Evolutionary conservation across 257 asterid species (phyloP).

Genomic region (Lavandula angustifolia): DNA sequence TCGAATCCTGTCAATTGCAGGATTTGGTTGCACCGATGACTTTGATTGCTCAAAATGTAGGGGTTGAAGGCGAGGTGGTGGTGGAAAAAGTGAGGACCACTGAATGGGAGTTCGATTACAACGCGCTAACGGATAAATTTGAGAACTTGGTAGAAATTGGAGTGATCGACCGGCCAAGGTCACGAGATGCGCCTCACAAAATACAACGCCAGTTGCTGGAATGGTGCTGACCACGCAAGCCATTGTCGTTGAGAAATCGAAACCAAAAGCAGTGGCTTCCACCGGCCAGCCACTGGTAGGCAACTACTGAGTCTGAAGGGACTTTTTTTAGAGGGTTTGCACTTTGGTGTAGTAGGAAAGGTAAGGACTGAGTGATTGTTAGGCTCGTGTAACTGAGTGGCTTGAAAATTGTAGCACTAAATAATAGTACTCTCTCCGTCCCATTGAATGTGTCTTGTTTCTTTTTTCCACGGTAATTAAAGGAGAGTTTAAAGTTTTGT

Average conservation of each 20-base stretch:
- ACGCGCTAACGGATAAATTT: slow-evolving; percentile 70
- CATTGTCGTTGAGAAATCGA: slow-evolving; percentile 79
- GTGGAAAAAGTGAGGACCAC: slow-evolving; percentile 73
- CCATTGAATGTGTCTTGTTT: no score
- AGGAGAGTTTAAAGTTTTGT: no score
- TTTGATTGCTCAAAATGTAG: slow-evolving; percentile 86
- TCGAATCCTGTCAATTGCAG: slow-evolving; percentile 35
- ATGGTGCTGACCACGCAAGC: slow-evolving; percentile 97
- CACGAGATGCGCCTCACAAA: slow-evolving; percentile 77
- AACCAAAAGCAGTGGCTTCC: slow-evolving; percentile 53
- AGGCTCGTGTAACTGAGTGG: neutral
- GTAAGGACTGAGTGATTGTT: neutral
- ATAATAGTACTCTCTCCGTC: slow-evolving; percentile 10
- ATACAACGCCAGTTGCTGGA: slow-evolving; percentile 89
- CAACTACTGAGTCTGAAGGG: slow-evolving; percentile 43
- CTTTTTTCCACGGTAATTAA: no score
- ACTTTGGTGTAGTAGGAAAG: neutral
- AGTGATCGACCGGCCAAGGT: slow-evolving; percentile 86
- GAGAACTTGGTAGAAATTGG: slow-evolving; percentile 84
- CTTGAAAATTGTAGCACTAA: neutral
- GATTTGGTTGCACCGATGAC: slow-evolving; percentile 77
- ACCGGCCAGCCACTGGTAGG: slow-evolving; percentile 31
- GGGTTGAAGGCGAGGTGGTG: slow-evolving; percentile 91
- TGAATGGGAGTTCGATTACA: slow-evolving; percentile 86
- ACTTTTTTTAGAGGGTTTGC: neutral